Conservation (phyloP, 192 early-diverging fungal genomes). For the Backusella macrospora region DNA sequence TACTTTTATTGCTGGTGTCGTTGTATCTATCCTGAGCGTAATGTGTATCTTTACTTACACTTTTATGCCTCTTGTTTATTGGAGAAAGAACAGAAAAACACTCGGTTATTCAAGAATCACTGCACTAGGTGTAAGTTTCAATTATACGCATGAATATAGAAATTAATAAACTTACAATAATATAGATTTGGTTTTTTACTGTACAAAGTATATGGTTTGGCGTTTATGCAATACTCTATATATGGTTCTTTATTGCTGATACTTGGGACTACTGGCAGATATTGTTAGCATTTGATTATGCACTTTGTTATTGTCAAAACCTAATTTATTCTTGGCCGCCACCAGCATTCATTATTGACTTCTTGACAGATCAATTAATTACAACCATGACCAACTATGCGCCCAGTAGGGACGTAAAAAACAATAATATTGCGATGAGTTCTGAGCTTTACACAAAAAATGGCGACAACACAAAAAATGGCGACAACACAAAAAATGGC, state of each 20-base stretch:
- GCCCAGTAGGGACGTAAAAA: not conserved
- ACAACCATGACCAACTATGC: not conserved
- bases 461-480: not conserved
- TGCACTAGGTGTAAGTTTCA: constrained; percentile 12
- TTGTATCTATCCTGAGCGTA: not conserved
- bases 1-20: not conserved
- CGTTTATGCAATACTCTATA: not conserved
- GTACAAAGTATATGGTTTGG: constrained; percentile 6
- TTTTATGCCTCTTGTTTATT: constrained; percentile 21
- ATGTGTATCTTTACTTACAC: constrained; percentile 16
- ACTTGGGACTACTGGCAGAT: not conserved
- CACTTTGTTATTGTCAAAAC: not conserved
- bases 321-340: constrained; percentile 20
- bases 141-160: not conserved
- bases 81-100: constrained; percentile 6
- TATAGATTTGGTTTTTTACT: constrained; percentile 19
- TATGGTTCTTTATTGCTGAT: constrained; percentile 20
- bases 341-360: not conserved
- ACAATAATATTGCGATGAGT: not conserved
- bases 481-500: not conserved
- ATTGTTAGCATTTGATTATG: constrained; percentile 16
- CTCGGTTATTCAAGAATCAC: constrained; percentile 14
- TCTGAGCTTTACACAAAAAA: not conserved
- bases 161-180: not conserved
- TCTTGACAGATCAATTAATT: not conserved